Conservation (phyloP, 495 filamentous ascomycete genomes). For the Daldinia loculata region DNA sequence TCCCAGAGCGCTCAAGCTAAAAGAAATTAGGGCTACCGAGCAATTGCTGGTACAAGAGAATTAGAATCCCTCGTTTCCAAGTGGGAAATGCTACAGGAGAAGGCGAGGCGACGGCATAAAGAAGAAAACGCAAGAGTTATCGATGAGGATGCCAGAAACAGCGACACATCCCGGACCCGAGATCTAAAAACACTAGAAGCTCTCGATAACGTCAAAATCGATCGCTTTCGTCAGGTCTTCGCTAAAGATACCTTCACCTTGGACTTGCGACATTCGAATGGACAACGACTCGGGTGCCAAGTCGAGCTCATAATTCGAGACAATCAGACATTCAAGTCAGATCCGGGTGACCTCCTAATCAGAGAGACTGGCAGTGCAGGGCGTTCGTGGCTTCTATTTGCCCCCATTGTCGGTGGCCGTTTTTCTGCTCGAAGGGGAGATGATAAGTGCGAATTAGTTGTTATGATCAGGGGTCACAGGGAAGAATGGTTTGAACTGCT, state of each 20-base stretch:
- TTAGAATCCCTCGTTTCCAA: conserved; percentile 42
- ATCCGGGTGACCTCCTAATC: conserved; percentile 83
- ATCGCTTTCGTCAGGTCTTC: conserved; percentile 76
- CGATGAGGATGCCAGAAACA: conserved; percentile 86
- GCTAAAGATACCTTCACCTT: conserved; percentile 91
- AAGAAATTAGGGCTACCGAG: conserved; percentile 39
- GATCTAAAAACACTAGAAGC: conserved; percentile 79
- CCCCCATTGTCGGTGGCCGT: conserved; percentile 72
- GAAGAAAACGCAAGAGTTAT: conserved; percentile 88
- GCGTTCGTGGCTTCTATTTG: conserved; percentile 86
- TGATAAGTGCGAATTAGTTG: conserved; percentile 70
- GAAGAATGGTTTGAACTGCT: conserved; percentile 84
- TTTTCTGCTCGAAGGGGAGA: conserved; percentile 86
- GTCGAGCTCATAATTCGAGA: conserved; percentile 91
- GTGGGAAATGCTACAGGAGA: conserved; percentile 72
- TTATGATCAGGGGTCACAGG: conserved; percentile 82
- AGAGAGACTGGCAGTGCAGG: conserved; percentile 81
- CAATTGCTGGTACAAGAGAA: conserved; percentile 32
- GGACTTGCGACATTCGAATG: conserved; percentile 85
- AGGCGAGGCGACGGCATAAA: conserved; percentile 78
- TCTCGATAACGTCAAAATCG: conserved; percentile 72
- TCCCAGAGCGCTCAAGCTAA: conserved; percentile 13
- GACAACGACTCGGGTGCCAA: conserved; percentile 85
- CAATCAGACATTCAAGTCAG: conserved; percentile 61
- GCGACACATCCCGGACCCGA: conserved; percentile 79